Evolutionary conservation across 306 rosid species (phyloP).

Genomic region (Fagus sylvatica): DNA sequence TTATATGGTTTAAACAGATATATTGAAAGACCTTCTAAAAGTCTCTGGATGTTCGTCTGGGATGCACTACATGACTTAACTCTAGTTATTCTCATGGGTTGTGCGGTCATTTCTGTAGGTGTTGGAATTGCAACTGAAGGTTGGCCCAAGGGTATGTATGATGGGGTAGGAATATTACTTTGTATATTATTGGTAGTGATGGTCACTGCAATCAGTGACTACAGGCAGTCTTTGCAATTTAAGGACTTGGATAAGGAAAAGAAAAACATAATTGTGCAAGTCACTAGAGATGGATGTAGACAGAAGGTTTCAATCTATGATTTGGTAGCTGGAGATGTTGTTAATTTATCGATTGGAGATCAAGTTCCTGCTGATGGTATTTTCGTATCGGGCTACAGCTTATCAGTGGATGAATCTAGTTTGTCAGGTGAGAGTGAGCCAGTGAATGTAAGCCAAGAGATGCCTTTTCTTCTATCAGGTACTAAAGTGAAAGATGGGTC

Average conservation of each 20-base stretch:
- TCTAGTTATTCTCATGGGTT: slow-evolving; percentile 62
- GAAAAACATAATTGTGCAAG: slow-evolving; percentile 73
- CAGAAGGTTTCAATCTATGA: slow-evolving; percentile 74
- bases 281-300: slow-evolving; percentile 69
- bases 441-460: slow-evolving; percentile 30
- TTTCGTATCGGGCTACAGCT: slow-evolving; percentile 64
- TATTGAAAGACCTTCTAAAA: slow-evolving; percentile 69
- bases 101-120: slow-evolving; percentile 61
- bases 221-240: slow-evolving; percentile 78
- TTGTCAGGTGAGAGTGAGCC: slow-evolving; percentile 92
- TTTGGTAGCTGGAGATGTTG: slow-evolving; percentile 80
- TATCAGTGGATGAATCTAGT: slow-evolving; percentile 78
- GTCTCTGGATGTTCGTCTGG: slow-evolving; percentile 86
- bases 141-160: slow-evolving; percentile 80
- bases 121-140: slow-evolving; percentile 89
- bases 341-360: slow-evolving; percentile 77
- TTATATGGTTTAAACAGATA: slow-evolving; percentile 53
- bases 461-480: slow-evolving; percentile 74
- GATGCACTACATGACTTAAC: slow-evolving; percentile 92
- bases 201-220: slow-evolving; percentile 86
- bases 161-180: slow-evolving; percentile 83
- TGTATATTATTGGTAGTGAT: slow-evolving; percentile 67
- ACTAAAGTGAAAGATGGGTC: slow-evolving; percentile 87
- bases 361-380: slow-evolving; percentile 88
- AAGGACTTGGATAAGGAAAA: slow-evolving; percentile 83